Conservation (phyloP, 2,329 filamentous ascomycete genomes). For the Phialocephala sp. region DNA sequence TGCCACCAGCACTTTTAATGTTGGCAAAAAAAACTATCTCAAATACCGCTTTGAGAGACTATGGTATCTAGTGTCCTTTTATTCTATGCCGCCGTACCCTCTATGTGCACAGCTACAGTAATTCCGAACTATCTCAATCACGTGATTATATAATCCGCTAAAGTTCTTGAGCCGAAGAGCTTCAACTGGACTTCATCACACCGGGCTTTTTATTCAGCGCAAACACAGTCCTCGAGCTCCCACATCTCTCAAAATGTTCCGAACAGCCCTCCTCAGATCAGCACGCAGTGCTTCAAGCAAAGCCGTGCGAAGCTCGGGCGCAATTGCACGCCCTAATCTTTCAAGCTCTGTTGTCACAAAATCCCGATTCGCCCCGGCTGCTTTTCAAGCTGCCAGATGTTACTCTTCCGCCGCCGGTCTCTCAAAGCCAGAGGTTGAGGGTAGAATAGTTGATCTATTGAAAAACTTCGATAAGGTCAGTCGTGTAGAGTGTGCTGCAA, state of each 20-base stretch:
- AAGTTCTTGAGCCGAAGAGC: constrained; percentile 22
- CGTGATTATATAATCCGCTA: constrained; percentile 29
- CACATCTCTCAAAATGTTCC: constrained; percentile 74
- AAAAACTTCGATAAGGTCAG: constrained; percentile 96
- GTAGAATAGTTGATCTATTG: constrained; percentile 88
- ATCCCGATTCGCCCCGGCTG: constrained; percentile 66
- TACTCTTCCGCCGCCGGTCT: constrained; percentile 86
- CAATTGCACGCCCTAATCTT: constrained; percentile 64
- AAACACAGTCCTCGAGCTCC: constrained; percentile 24
- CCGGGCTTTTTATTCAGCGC: constrained; percentile 17
- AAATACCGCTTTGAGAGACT: background rate
- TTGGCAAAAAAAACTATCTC: background rate
- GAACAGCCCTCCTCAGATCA: constrained; percentile 82
- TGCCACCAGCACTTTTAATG: constrained; percentile 17
- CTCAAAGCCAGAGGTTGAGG: constrained; percentile 83
- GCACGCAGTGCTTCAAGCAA: constrained; percentile 60
- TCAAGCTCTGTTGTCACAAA: constrained; percentile 65
- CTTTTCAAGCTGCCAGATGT: constrained; percentile 74
- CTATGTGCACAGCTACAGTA: background rate
- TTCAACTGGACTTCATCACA: constrained; percentile 23
- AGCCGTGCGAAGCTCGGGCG: constrained; percentile 55
- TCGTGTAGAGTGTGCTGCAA: constrained; percentile 27
- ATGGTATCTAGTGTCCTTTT: background rate
- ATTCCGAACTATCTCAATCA: constrained; percentile 15
- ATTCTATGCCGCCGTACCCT: background rate